A percentile compares a stretch with the other conserved stretches of the same genome.
These are phyloP conservation scores for Starmerella kuoi DNA, from an alignment of 805 yeast genomes.

Conservation along the genomic window DNA sequence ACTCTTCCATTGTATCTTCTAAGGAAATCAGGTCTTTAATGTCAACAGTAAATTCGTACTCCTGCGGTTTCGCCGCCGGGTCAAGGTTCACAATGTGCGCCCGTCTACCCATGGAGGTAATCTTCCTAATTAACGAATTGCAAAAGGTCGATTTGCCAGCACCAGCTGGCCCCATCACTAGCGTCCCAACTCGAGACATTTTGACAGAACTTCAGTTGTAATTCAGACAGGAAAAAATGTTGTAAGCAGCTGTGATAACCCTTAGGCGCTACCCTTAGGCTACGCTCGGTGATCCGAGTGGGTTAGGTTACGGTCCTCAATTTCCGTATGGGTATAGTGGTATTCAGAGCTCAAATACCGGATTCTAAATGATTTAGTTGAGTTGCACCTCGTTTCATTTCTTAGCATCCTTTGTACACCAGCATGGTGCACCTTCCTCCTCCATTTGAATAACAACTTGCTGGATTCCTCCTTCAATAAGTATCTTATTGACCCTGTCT, in stretches of 20 bases:
- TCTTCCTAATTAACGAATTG: conserved; percentile 70
- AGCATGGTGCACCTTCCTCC: conserved; percentile 48
- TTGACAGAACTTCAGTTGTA: neutral
- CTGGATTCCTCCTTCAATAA: conserved; percentile 39
- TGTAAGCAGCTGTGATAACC: too few relatives aligned
- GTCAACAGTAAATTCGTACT: conserved; percentile 84
- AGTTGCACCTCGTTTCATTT: too few relatives aligned
- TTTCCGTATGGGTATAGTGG: too few relatives aligned
- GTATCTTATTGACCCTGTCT: conserved; percentile 45
- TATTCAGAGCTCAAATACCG: too few relatives aligned
- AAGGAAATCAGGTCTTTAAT: conserved; percentile 80
- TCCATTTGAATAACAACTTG: conserved; percentile 59
- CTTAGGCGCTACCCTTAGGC: too few relatives aligned
- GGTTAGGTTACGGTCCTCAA: too few relatives aligned
- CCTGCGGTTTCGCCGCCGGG: conserved; percentile 93
- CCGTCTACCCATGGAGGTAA: conserved; percentile 81
- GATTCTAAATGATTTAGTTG: too few relatives aligned
- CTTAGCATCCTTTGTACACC: conserved; percentile 44
- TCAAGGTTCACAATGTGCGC: conserved; percentile 92
- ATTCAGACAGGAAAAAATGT: too few relatives aligned
- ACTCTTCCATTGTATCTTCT: conserved; percentile 91
- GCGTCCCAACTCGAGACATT: conserved; percentile 91
- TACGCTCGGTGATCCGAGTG: too few relatives aligned
- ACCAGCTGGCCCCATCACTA: conserved; percentile 96
- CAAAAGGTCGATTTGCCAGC: conserved; percentile 94